Conservation (phyloP, 2,329 filamentous ascomycete genomes). For the Nemania sp. region DNA sequence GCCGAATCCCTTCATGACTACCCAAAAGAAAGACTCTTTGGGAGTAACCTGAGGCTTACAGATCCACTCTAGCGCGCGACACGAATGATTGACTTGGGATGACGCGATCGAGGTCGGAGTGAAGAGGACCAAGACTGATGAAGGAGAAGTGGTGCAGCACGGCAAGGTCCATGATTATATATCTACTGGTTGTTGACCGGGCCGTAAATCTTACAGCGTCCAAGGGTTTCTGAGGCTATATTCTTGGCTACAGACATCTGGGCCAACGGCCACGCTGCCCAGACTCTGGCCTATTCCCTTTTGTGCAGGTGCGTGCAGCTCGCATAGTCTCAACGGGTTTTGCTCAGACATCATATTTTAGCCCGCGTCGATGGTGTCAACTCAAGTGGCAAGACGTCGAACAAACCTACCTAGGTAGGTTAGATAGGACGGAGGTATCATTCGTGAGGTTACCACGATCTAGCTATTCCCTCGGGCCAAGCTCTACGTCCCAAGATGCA, state of each 20-base stretch:
- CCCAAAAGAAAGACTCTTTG: not conserved
- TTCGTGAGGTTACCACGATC: not conserved
- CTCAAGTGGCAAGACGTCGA: not conserved
- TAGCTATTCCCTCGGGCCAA: constrained; percentile 1
- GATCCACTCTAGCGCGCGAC: not conserved
- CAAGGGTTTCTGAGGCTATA: constrained; percentile 2
- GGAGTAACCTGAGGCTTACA: not conserved
- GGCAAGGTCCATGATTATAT: constrained; percentile 8
- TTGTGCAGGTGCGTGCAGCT: not conserved
- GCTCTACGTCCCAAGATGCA: constrained; percentile 3
- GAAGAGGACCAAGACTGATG: not conserved
- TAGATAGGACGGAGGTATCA: too few species aligned
- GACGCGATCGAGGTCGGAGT: not conserved
- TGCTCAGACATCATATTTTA: not conserved
- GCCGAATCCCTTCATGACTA: constrained; percentile 29
- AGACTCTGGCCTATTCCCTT: constrained; percentile 1
- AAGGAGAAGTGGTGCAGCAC: not conserved
- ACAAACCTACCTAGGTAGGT: not conserved
- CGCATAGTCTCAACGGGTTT: not conserved
- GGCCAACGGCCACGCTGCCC: constrained; percentile 1
- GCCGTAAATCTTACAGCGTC: not conserved
- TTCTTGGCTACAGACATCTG: constrained; percentile 11
- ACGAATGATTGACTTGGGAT: not conserved
- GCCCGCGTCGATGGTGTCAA: not conserved
- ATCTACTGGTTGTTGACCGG: not conserved